Evolutionary conservation across 1,139 yeast species (phyloP), one percentile per base, ranked within the genome.

Genomic region (Yamadazyma diospyri): DNA sequence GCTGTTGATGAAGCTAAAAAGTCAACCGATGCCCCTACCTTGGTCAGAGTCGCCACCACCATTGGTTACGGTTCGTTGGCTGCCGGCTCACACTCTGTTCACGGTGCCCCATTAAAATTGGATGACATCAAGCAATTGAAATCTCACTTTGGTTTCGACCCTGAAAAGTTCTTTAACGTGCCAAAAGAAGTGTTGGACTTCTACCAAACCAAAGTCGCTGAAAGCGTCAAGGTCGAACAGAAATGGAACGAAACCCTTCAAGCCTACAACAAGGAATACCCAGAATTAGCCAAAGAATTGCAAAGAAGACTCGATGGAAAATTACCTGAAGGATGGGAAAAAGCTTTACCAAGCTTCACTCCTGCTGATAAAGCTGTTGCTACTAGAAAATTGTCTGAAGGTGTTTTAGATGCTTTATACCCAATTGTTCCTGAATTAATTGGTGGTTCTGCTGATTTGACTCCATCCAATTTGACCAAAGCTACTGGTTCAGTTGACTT

Each of bases 391-490:
- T 76, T 89, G 55, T 84, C 95, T 38, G 97, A 92, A 73, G 76
- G 73, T 47, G 87, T 84, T 34, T 70, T 92, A 54, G 69, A 76
- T 50, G 68, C 72, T 51, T 67, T 92, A 50, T 72, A 75, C 53
- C 76, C 72, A 28, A 74, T 52, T 33, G 50, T 94, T 30, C 98
- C 98, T 39, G 97, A 89, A 72, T 71, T 92, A 43, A 69, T 92
- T 57, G 97, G 97, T 70, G 98, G 98, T 56, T 89, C 98, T 48
- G 98, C 98, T 40, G 98, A 92, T 70, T 79, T 92, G 69, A 92
- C 98, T 43, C 95, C 95, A 48, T 92, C 98, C 41, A 94, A 92
- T 77, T 78, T 89, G 74, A 94, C 98, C 56, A 82, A 94, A 75
- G 78, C 94, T 71, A 59, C 76, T 55, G 81, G 72, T 41, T 85